Conservation (phyloP, 2,329 filamentous ascomycete genomes). For the Aureobasidium vineae region DNA sequence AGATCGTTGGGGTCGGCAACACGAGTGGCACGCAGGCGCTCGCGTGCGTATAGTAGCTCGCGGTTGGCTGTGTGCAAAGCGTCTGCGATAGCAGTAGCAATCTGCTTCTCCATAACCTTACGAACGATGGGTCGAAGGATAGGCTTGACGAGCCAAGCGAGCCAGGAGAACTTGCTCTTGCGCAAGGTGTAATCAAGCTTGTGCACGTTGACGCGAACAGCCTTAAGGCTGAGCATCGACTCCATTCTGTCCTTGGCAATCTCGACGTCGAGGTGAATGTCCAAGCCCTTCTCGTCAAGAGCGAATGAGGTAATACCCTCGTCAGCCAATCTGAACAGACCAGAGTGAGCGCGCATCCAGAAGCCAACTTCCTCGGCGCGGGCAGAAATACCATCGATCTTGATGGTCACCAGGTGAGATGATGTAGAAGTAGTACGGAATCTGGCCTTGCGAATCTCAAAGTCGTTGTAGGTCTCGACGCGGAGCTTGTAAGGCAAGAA, state of each 20-base stretch:
- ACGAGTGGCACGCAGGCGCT: constrained; percentile 79
- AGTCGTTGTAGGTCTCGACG: constrained; percentile 78
- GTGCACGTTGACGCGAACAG: constrained; percentile 78
- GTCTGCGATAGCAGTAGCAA: constrained; percentile 69
- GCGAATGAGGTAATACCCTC: constrained; percentile 82
- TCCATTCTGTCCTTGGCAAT: constrained; percentile 75
- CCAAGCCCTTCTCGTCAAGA: constrained; percentile 82
- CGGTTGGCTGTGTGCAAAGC: constrained; percentile 72
- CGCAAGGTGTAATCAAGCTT: constrained; percentile 77
- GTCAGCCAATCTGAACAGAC: constrained; percentile 71
- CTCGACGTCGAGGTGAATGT: constrained; percentile 81
- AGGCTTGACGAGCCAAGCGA: constrained; percentile 82
- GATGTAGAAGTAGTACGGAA: constrained; percentile 67
- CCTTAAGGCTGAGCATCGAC: constrained; percentile 72
- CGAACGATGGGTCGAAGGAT: constrained; percentile 77
- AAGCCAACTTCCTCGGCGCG: constrained; percentile 86
- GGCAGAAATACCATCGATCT: constrained; percentile 77
- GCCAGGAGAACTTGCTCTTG: constrained; percentile 70
- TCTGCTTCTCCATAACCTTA: constrained; percentile 73
- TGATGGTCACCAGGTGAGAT: constrained; percentile 68
- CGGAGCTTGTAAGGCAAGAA: constrained; percentile 85
- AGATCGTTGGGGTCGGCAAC: constrained; percentile 79
- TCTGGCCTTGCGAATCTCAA: constrained; percentile 78
- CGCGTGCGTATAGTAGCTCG: constrained; percentile 81
- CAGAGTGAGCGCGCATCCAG: constrained; percentile 77